Conservation (phyloP, 495 filamentous ascomycete genomes). For the Collariella sp. region DNA sequence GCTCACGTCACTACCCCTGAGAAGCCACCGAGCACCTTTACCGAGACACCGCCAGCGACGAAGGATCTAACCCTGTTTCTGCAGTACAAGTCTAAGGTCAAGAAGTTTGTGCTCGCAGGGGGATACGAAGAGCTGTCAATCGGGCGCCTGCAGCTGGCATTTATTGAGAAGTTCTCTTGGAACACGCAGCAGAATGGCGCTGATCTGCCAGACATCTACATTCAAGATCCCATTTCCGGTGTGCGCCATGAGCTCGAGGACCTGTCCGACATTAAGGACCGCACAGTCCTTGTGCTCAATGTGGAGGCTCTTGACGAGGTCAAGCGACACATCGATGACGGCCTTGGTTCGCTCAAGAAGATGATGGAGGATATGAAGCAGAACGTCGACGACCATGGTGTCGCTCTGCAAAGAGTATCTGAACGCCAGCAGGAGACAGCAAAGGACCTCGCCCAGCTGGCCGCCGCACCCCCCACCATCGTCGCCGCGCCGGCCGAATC, state of each 20-base stretch:
- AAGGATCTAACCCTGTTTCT: slow-evolving; percentile 94
- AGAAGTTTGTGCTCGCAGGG: slow-evolving; percentile 85
- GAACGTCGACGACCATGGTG: slow-evolving; percentile 69
- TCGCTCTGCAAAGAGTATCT: slow-evolving; percentile 75
- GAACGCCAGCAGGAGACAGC: slow-evolving; percentile 85
- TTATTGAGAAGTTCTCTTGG: slow-evolving; percentile 99
- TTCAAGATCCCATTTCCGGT: slow-evolving; percentile 90
- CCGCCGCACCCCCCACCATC: slow-evolving; percentile 51
- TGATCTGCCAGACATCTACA: slow-evolving; percentile 93
- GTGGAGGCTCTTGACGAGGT: slow-evolving; percentile 94
- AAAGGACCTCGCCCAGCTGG: slow-evolving; percentile 80
- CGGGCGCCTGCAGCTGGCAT: slow-evolving; percentile 84
- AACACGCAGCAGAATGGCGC: slow-evolving; percentile 89
- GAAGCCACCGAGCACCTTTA: slow-evolving; percentile 29
- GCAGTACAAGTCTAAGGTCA: slow-evolving; percentile 93
- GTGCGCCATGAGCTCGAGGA: slow-evolving; percentile 95
- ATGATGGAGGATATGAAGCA: slow-evolving; percentile 75
- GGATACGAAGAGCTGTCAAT: slow-evolving; percentile 76
- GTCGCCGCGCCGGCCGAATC: slow-evolving; percentile 30
- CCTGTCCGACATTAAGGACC: slow-evolving; percentile 87
- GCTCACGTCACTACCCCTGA: slow-evolving; percentile 32
- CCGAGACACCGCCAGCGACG: slow-evolving; percentile 63
- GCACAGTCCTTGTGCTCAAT: slow-evolving; percentile 87
- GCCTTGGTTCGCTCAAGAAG: slow-evolving; percentile 66
- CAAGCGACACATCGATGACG: slow-evolving; percentile 91